Evolutionary conservation across 768 basidiomycete genomes (phyloP), one percentile per base, ranked within the genome.

Genomic region (Auricularia heimuer): DNA sequence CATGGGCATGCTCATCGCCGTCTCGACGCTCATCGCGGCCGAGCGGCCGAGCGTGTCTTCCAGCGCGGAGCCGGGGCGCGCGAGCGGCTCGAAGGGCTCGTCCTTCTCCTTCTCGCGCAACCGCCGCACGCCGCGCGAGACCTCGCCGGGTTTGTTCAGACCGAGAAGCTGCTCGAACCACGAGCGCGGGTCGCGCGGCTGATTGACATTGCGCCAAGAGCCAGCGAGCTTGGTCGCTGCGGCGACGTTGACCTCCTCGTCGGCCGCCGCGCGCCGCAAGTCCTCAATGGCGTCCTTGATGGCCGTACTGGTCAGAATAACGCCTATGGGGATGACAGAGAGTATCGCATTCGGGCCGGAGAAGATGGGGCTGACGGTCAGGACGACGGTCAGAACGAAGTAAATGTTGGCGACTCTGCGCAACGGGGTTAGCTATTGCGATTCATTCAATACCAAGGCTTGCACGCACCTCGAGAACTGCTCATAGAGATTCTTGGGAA

Each of bases 261-360:
- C 96, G 44, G 95, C 80, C 10, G 76, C 70, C 10, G 89, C 89
- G 62, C 96, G 87, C n/a, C 95, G 86, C 73, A 92, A 94, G 76
- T 99, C 96, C 77, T 98, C 96, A 39, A 98, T 79, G 6, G 89
- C 96, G 73, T 99, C 96, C 76, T 98, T 99, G 79, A 97, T 83
- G 3, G 89, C 95, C 14, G 96, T 98, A 61, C 95, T 88, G 33
- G 79, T 73, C 51, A 99, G 75, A 68, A 98, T 96, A 75, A 95
- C 92, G 47, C 90, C 78, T 4, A 98, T 81, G 0, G 96, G 96
- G 3, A 98, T 76, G 70, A 91, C 88, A 3, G 93, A 85, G 65
- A 92, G 84, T 54, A 88, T 81, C 1, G 92, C 88, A 1, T 89
- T 82, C 2, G 92, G 84, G 0, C 94, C 92, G 62, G 93, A 95